Conservation (phyloP, 345 rosid species). For the Ceriops zippeliana region DNA sequence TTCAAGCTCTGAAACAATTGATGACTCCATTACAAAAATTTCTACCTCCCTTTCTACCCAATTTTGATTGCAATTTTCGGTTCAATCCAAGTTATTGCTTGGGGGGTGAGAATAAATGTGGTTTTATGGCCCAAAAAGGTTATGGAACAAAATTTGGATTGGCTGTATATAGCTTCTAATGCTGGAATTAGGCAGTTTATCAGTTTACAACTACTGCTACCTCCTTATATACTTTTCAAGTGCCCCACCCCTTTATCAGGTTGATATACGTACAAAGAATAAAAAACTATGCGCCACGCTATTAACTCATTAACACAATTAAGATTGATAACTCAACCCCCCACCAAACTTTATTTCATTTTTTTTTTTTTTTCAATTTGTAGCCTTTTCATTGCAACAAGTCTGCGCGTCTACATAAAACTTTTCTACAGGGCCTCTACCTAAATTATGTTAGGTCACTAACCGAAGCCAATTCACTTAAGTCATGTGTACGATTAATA, state of each 20-base stretch:
- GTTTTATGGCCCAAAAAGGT: slow-evolving; percentile 16
- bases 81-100: not conserved
- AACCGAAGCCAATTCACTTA: not conserved
- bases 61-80: not conserved
- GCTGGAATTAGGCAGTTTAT: slow-evolving; percentile 48
- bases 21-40: slow-evolving; percentile 39
- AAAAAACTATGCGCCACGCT: slow-evolving; percentile 42
- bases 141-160: slow-evolving; percentile 33
- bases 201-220: slow-evolving; percentile 53
- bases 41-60: too few species aligned
- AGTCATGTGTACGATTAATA: too few species aligned
- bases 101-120: not conserved
- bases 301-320: slow-evolving; percentile 2
- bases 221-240: slow-evolving; percentile 1
- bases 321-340: slow-evolving; percentile 61
- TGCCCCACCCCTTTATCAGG: not conserved
- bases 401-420: slow-evolving; percentile 17
- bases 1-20: slow-evolving; percentile 74
- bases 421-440: not conserved
- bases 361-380: too few species aligned
- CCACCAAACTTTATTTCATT: slow-evolving; percentile 42
- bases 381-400: too few species aligned
- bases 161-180: slow-evolving; percentile 26
- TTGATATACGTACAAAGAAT: slow-evolving; percentile 37
- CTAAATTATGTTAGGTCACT: slow-evolving; percentile 37